Conservation (phyloP, 495 filamentous ascomycete species). For the Aspergillus affinis region DNA sequence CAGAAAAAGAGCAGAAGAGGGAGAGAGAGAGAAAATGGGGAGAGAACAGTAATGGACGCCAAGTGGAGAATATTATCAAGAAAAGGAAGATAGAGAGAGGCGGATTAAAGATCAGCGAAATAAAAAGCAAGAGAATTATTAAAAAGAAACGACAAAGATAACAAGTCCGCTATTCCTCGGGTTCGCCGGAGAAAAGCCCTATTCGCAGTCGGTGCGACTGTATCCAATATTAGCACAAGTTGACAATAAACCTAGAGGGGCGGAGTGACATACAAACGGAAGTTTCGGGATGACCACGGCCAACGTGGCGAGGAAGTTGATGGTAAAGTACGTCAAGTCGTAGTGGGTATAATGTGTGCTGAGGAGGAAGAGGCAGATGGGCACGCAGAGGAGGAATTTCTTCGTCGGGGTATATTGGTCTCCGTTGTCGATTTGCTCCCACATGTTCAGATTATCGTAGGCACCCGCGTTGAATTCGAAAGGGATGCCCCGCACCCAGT, state of each 20-base stretch:
- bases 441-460: constrained; percentile 99
- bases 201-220: constrained; percentile 52
- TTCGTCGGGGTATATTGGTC: constrained; percentile 98
- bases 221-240: constrained; percentile 23
- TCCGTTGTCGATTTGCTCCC: constrained; percentile 99
- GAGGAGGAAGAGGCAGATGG: constrained; percentile 88
- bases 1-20: constrained; percentile 1
- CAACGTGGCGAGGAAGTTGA: constrained; percentile 91
- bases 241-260: background rate
- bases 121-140: constrained; percentile 9
- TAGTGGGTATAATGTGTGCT: constrained; percentile 99
- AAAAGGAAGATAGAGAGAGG: constrained; percentile 13
- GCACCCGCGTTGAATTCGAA: constrained; percentile 99
- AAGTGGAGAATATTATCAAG: constrained; percentile 24
- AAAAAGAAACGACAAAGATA: constrained; percentile 15
- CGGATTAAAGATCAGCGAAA: constrained; percentile 12
- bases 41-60: constrained; percentile 16
- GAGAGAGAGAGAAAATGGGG: constrained; percentile 7
- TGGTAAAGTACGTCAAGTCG: constrained; percentile 91
- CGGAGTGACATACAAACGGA: constrained; percentile 65
- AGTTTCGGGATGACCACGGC: constrained; percentile 94
- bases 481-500: constrained; percentile 94
- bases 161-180: constrained; percentile 39
- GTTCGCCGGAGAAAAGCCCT: constrained; percentile 46
- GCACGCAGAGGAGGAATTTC: constrained; percentile 94